Evolutionary conservation across 225 moss, liverwort and hornwort genomes (phyloP).

Genomic region (Neckera pumila): DNA sequence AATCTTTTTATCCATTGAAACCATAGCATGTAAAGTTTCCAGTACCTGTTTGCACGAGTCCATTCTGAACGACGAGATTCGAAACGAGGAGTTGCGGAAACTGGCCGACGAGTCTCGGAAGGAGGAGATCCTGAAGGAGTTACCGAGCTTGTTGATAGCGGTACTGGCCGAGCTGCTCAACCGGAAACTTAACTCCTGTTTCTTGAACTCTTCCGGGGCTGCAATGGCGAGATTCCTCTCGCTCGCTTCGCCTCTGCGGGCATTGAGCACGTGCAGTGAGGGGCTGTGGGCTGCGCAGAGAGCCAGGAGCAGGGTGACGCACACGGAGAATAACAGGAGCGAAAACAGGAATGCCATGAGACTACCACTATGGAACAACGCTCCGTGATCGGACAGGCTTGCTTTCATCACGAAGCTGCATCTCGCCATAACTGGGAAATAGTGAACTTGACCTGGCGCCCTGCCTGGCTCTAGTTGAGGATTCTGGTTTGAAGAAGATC

Average conservation of each 20-base stretch:
- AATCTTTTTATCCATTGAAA: too few relatives aligned
- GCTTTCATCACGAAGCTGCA: background rate
- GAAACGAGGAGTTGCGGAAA: background rate
- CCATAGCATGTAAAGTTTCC: too few relatives aligned
- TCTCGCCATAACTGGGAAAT: constrained; percentile 2
- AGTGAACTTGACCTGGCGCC: background rate
- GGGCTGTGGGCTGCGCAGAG: constrained; percentile 25
- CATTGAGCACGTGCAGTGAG: background rate
- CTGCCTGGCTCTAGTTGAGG: background rate
- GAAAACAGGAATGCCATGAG: background rate
- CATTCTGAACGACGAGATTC: background rate
- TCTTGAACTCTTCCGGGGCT: background rate
- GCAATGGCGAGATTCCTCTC: background rate
- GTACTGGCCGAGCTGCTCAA: constrained; percentile 7
- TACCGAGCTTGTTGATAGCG: constrained; percentile 12
- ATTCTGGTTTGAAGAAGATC: background rate
- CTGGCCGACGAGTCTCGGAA: constrained; percentile 8
- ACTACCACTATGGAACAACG: background rate
- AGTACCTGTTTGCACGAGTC: constrained; percentile 12
- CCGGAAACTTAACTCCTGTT: background rate
- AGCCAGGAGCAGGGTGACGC: constrained; percentile 19
- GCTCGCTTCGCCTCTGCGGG: background rate
- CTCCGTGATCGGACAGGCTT: background rate
- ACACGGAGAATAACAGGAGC: constrained; percentile 3
- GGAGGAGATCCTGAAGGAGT: constrained; percentile 28